Evolutionary conservation across 768 basidiomycete genomes (phyloP).

Genomic region (Lactifluus echinatus): DNA sequence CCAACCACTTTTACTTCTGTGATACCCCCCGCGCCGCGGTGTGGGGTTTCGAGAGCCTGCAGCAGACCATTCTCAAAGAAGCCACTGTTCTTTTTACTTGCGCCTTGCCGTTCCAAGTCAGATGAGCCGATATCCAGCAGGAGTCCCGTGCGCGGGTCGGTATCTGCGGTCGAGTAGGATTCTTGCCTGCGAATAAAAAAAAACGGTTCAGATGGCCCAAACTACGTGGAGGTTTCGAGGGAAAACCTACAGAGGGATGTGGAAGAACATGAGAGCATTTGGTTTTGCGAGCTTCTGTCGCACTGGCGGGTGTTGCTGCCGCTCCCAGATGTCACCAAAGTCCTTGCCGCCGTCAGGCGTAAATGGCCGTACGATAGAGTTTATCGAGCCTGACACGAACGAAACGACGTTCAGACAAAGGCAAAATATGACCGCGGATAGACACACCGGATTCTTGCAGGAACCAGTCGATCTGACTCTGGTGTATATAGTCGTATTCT

Average conservation of each 20-base stretch:
- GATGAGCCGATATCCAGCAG: constrained; percentile 62
- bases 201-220: not conserved
- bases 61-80: constrained; percentile 82
- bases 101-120: constrained; percentile 49
- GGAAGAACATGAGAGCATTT: constrained; percentile 96
- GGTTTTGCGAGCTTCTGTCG: constrained; percentile 70
- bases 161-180: constrained; percentile 63
- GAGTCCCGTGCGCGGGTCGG: constrained; percentile 47
- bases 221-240: not conserved
- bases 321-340: constrained; percentile 55
- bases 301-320: constrained; percentile 55
- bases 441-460: constrained; percentile 59
- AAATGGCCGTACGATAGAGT: constrained; percentile 76
- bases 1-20: constrained; percentile 81
- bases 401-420: not conserved
- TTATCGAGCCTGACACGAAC: constrained; percentile 43
- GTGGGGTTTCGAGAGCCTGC: constrained; percentile 61
- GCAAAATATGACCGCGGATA: not conserved
- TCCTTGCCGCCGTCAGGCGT: constrained; percentile 67
- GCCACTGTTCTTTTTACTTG: constrained; percentile 63
- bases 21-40: constrained; percentile 36
- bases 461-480: constrained; percentile 89
- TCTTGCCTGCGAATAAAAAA: constrained; percentile 60
- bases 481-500: constrained; percentile 80
- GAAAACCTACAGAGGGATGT: constrained; percentile 76